Base-by-base conservation (phyloP, 345 rosid genomes). In the Stellera chamaejasme region DNA sequence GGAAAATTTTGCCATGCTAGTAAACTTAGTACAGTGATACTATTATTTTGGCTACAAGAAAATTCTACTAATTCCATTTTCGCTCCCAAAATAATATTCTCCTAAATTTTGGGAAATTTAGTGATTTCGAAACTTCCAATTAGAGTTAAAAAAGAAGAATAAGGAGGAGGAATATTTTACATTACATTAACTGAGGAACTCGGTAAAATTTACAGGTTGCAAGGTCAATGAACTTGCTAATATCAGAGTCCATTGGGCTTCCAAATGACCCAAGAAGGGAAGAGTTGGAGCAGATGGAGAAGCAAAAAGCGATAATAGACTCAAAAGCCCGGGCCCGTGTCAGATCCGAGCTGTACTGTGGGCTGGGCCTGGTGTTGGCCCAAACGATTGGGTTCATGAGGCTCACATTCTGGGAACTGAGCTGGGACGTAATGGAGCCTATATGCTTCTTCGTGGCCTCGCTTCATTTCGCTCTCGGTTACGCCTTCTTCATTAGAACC, bases 401-500 rank as follows among this genome's bases (percentile, higher is more conserved):
- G 76, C 85, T 92, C 7, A 92, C 96, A 10, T 92, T 92, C 49
- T 86, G 97, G 97, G 98, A 92, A 63, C 82, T 88, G 5, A 79
- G 83, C 12, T 92, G 95, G 98, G 97, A 92, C 66, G 88, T 92
- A 0, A 92, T 92, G 95, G 98, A 92, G 62, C 98, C 97, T n/a
- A 84, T 92, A 3, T 92, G 95, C 70, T 88, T 88, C 82, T 88
- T 84, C 27, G 75, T 71, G 48, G 76, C 92, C 1, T 84, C 93
- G 1, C 50, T 82, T 13, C 81, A 88, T 65, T 86, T 74, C 41
- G 69, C 77, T 56, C 48, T 69, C 0, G 89, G 76, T 15, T 92
- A 86, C 49, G 69, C 62, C 10, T 92, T 88, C 78, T 88, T 88
- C 61, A 81, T 88, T 54, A 49, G 72, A 50, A 92, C 98, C 4